Evolutionary conservation across 2,329 filamentous ascomycete genomes (phyloP).

Genomic region (Dactylellina drechsleri): DNA sequence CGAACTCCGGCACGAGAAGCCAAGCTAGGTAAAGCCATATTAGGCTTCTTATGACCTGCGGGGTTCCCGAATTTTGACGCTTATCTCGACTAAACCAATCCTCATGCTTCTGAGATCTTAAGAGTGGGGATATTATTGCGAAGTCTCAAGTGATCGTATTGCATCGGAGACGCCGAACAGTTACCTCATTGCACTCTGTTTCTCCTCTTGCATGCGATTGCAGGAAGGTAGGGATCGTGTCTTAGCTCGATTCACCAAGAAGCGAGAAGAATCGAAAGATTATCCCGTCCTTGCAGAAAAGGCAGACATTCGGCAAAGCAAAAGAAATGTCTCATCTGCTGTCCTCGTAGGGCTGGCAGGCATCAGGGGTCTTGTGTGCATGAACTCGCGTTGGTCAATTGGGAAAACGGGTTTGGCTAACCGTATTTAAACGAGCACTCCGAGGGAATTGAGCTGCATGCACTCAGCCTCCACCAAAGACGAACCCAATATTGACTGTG

Average conservation of each 20-base stretch:
- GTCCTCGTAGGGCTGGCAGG: constrained; percentile 55
- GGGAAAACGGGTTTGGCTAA: constrained; percentile 35
- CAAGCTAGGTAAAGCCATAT: neutral
- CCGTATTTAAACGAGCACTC: constrained; percentile 45
- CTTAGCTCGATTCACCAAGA: constrained; percentile 7
- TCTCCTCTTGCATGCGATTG: neutral
- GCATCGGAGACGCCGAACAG: constrained; percentile 40
- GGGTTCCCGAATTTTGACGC: neutral
- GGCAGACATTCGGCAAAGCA: constrained; percentile 26
- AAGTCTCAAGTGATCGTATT: neutral
- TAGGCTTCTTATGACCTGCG: neutral
- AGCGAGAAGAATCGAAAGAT: constrained; percentile 29
- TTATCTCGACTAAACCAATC: neutral
- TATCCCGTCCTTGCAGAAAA: constrained; percentile 52
- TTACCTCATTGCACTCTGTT: constrained; percentile 13
- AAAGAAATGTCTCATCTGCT: constrained; percentile 43
- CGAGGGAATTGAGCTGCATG: constrained; percentile 46
- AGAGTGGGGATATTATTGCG: too few species aligned
- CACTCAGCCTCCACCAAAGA: constrained; percentile 54
- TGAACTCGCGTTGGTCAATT: constrained; percentile 13
- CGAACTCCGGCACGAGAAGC: neutral
- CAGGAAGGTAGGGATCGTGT: constrained; percentile 9
- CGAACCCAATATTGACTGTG: constrained; percentile 17
- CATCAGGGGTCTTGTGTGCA: constrained; percentile 43
- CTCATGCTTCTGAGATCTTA: too few species aligned